Evolutionary conservation across 2,329 filamentous ascomycete species (phyloP).

Genomic region (Nectriaceae sp.): DNA sequence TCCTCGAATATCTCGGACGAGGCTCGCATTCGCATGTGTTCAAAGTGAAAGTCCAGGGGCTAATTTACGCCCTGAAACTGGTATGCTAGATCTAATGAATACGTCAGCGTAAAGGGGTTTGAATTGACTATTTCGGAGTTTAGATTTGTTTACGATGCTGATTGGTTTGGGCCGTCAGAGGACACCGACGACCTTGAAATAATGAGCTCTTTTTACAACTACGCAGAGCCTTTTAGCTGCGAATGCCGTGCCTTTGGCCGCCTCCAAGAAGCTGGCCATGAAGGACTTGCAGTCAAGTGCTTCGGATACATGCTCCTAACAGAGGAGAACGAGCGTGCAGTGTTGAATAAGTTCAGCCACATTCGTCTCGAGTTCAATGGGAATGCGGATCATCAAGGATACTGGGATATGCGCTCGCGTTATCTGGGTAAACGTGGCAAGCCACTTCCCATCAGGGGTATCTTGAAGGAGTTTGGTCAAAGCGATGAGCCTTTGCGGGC

Average conservation of each 20-base stretch:
- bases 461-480: slow-evolving; percentile 22
- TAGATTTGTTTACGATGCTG: no score
- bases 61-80: no score
- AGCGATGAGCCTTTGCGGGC: not conserved
- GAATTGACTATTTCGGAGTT: no score
- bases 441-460: slow-evolving; percentile 20
- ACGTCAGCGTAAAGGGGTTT: no score
- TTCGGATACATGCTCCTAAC: slow-evolving; percentile 30
- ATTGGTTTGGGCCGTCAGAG: slow-evolving; percentile 4
- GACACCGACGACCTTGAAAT: slow-evolving; percentile 3
- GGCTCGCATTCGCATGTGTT: no score
- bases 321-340: slow-evolving; percentile 16
- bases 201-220: slow-evolving; percentile 15
- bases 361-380: slow-evolving; percentile 1
- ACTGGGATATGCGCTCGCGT: not conserved
- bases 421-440: slow-evolving; percentile 11
- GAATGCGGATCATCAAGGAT: no score
- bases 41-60: no score
- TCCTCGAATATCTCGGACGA: no score
- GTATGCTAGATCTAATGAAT: no score
- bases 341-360: slow-evolving; percentile 9
- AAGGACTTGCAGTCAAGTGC: slow-evolving; percentile 23
- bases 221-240: slow-evolving; percentile 25
- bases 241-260: slow-evolving; percentile 32
- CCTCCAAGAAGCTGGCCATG: slow-evolving; percentile 25